Percentiles rank a stretch among this genome's conserved stretches.
These are phyloP conservation scores for Penicillium cinerascens DNA, from an alignment of 495 filamentous ascomycete species.

Conservation along the genomic window DNA sequence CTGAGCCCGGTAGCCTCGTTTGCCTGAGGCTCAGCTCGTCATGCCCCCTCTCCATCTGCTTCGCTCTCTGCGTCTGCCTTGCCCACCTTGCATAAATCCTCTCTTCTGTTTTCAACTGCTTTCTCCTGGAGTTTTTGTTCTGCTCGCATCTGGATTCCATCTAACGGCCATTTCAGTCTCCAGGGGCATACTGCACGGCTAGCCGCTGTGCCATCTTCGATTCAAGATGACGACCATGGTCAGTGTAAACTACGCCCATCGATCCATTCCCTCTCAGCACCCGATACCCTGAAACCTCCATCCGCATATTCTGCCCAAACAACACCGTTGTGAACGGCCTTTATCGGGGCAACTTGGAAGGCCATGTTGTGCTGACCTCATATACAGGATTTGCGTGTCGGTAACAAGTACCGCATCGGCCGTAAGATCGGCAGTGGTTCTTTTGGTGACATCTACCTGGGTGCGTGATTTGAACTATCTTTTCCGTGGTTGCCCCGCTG, in stretches of 20 bases:
- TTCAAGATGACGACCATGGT: slow-evolving; percentile 52
- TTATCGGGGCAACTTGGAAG: not conserved
- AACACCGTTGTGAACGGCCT: not conserved
- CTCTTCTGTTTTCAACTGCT: not conserved
- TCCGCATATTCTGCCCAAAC: not conserved
- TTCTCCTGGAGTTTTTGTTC: not conserved
- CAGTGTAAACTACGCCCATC: slow-evolving; percentile 15
- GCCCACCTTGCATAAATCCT: not conserved
- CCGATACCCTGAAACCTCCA: not conserved
- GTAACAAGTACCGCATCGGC: slow-evolving; percentile 99
- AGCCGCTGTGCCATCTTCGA: slow-evolving; percentile 35
- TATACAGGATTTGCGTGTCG: slow-evolving; percentile 90
- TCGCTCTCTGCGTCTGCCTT: not conserved
- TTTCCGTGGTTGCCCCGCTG: not conserved
- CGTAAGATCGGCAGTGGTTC: slow-evolving; percentile 98
- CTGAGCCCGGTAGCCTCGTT: slow-evolving; percentile 8
- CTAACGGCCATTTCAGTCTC: slow-evolving; percentile 2
- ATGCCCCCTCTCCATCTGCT: slow-evolving; percentile 13
- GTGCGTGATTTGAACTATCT: slow-evolving; percentile 39
- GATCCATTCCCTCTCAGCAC: not conserved
- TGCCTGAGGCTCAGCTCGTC: slow-evolving; percentile 17
- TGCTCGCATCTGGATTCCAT: not conserved
- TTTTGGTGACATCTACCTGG: slow-evolving; percentile 99
- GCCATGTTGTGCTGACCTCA: slow-evolving; percentile 14
- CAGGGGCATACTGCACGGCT: slow-evolving; percentile 26